Base-by-base conservation (phyloP, 345 rosid species). In the Eucalyptus curtisii region DNA sequence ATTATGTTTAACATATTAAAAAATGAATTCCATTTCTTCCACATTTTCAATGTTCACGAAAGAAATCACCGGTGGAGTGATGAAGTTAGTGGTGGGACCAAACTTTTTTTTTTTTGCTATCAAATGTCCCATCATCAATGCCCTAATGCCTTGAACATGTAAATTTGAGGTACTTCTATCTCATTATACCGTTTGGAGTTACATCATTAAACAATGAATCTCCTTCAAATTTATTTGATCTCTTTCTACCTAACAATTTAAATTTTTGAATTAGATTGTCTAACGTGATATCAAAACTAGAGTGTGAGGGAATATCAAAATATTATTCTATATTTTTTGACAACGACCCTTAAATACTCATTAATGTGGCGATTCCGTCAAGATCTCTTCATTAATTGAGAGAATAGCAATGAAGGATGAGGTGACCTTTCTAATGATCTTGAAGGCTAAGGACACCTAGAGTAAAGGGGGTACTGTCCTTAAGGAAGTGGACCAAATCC, bases 201-300 rank as follows among this genome's bases (percentile, higher is more conserved):
- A 13, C 5, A 7, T n/a, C 76, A 8, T 20, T 0, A 8, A 7
- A 59, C 0, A 2, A 7, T 27, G 16, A n/a, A 59, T n/a, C 57
- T 19, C 57, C 25, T 52, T 52, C 10, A 1, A 52, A 52, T 20
- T 52, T 5, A 66, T 66, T 8, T 4, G 11, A 8, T 33, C 1
- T 5, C 7, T 17, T 19, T 8, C 0, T 4, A 33, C 2, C 8
- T 4, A 17, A 31, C 1, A 31, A 3, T 1, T n/a, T 31, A 68
- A 31, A 14, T 1, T 31, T 68, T 33, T 16, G 0, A 4, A 17
- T 17, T 19, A 1, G 2, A 71, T 9, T 71, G 1, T 71, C 4
- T 14, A 8, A 71, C 2, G 2, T 9, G 25, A 19, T 37, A 33
- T 71, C n/a, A n/a, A n/a, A n/a, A n/a, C n/a, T n/a, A n/a, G n/a